A percentile compares a stretch with the other conserved stretches of the same genome.
Evolutionary conservation across 2,329 filamentous ascomycete species (phyloP).

Genomic region (Fonsecaea nubica): DNA sequence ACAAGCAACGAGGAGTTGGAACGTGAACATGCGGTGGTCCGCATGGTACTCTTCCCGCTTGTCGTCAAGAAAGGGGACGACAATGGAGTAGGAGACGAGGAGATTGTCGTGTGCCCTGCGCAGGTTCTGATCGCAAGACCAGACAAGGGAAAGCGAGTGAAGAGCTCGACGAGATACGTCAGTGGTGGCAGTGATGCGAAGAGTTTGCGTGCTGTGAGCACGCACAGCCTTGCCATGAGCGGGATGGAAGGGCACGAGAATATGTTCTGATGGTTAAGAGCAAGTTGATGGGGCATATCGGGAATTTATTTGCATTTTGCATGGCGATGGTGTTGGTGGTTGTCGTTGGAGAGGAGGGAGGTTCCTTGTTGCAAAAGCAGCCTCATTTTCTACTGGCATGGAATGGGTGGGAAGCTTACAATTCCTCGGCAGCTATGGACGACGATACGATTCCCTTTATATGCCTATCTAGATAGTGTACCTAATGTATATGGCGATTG

Average conservation of each 20-base stretch:
- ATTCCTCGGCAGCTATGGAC: constrained; percentile 12
- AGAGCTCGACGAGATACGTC: constrained; percentile 48
- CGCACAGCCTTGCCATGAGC: constrained; percentile 52
- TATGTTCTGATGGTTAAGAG: constrained; percentile 25
- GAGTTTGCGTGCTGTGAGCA: constrained; percentile 51
- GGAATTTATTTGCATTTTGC: constrained; percentile 1
- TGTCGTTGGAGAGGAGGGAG: not conserved
- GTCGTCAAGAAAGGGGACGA: constrained; percentile 97
- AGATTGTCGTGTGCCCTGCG: constrained; percentile 93
- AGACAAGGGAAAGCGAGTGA: constrained; percentile 50
- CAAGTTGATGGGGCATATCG: not conserved
- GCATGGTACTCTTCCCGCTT: constrained; percentile 91
- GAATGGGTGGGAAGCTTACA: not conserved
- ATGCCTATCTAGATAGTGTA: constrained; percentile 9
- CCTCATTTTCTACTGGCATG: constrained; percentile 3
- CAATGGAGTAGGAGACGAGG: constrained; percentile 82
- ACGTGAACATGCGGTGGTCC: constrained; percentile 75
- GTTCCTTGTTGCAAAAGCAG: not conserved
- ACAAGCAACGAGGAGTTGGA: constrained; percentile 81
- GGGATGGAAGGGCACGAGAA: constrained; percentile 46
- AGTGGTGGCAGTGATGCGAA: constrained; percentile 51
- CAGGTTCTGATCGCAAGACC: constrained; percentile 79
- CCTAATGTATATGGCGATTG: not conserved
- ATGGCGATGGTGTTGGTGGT: constrained; percentile 11
- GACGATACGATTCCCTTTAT: constrained; percentile 17